Percentiles rank a stretch among this genome's conserved stretches.
Evolutionary conservation across 305 asterid genomes (phyloP).

Genomic region (Fraxinus platypoda): DNA sequence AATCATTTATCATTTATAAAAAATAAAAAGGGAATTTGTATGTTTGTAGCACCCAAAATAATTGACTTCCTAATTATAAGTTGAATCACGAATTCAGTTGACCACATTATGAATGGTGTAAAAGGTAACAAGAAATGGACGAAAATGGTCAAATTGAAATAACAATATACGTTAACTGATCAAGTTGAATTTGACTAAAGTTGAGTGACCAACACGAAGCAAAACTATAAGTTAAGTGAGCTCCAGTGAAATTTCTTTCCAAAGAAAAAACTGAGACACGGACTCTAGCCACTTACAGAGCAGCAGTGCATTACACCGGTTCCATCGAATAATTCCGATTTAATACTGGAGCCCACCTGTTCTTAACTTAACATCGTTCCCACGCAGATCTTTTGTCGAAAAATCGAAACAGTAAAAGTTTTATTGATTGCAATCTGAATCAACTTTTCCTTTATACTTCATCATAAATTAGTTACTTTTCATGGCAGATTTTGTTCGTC

Average conservation of each 20-base stretch:
- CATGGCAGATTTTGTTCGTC: not conserved
- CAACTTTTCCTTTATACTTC: conserved; percentile 15
- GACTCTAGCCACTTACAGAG: not conserved
- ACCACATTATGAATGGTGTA: not conserved
- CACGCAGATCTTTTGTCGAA: not conserved
- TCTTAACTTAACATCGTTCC: not conserved
- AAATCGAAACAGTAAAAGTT: not conserved
- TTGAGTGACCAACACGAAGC: not conserved
- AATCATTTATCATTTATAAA: too few relatives aligned
- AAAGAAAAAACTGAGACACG: not conserved
- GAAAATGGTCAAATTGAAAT: not conserved
- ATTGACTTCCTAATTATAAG: not conserved
- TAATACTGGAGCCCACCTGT: conserved; percentile 24
- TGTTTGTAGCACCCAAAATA: not conserved
- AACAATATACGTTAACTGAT: not conserved
- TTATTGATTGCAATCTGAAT: conserved; percentile 17
- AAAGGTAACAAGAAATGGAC: not conserved
- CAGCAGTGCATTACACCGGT: conserved; percentile 2
- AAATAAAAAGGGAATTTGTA: not conserved
- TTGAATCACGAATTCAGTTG: not conserved
- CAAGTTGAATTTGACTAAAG: not conserved
- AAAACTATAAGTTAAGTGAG: not conserved
- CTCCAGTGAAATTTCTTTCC: not conserved
- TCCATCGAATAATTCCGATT: not conserved
- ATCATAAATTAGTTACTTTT: conserved; percentile 6